phyloP scores from a whole-genome alignment of 2,329 filamentous ascomycete genomes.

The Diaporthe sp. region DNA sequence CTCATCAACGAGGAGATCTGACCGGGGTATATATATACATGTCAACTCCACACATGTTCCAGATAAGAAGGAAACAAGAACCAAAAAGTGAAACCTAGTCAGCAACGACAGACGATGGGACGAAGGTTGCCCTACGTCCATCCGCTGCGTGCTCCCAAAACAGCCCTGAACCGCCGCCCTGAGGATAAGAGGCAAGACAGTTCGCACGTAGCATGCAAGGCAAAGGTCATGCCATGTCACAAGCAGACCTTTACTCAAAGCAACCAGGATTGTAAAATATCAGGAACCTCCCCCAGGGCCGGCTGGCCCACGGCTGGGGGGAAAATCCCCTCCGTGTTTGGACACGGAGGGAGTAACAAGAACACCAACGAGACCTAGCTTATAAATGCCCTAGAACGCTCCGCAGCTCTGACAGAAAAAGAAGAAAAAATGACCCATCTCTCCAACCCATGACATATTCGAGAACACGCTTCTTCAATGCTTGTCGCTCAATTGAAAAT shows the following conservation, averaged over 20 bases:
- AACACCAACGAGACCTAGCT: conserved; percentile 27
- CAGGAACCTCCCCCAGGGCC: background rate
- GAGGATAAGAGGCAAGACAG: background rate
- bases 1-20: conserved; percentile 21
- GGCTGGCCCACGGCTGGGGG: background rate
- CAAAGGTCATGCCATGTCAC: conserved; percentile 22
- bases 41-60: conserved; percentile 22
- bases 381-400: conserved; percentile 6
- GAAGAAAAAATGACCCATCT: background rate
- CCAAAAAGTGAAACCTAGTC: background rate
- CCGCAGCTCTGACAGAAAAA: conserved; percentile 1
- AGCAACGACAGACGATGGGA: background rate
- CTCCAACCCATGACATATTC: background rate
- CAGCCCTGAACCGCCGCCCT: background rate
- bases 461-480: conserved; percentile 26
- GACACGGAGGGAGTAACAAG: background rate
- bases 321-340: background rate
- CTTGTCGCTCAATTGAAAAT: conserved; percentile 24
- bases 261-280: conserved; percentile 14
- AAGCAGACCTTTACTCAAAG: conserved; percentile 10
- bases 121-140: background rate
- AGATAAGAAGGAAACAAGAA: background rate
- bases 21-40: conserved; percentile 34
- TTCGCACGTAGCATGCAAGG: background rate
- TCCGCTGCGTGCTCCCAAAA: background rate